These are phyloP conservation scores for Gynandropsis gynandra DNA, from an alignment of 345 rosid species.

Conservation along the genomic window DNA sequence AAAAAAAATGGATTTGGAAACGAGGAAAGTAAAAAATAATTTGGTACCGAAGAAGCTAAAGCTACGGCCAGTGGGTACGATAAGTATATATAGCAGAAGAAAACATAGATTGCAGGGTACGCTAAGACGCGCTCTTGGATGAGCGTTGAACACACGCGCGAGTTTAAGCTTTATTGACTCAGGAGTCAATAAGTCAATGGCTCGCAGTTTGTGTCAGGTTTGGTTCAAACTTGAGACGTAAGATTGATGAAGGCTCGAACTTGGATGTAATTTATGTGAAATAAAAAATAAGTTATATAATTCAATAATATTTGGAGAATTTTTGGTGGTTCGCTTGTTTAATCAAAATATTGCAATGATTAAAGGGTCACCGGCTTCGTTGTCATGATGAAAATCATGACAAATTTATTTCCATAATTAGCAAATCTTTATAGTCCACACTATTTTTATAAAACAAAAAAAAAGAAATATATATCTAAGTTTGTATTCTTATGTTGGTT, in stretches of 20 bases:
- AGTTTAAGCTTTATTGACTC: background rate
- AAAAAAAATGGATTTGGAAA: background rate
- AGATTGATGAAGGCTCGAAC: background rate
- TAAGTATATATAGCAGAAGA: background rate
- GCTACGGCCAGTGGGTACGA: constrained; percentile 4
- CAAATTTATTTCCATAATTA: background rate
- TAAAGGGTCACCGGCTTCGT: background rate
- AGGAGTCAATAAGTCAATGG: constrained; percentile 6
- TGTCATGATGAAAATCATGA: background rate
- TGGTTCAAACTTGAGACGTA: constrained; percentile 6
- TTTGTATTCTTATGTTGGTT: background rate
- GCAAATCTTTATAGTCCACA: constrained; percentile 3
- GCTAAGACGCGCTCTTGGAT: constrained; percentile 1
- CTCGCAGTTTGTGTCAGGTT: constrained; percentile 11
- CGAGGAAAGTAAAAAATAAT: background rate
- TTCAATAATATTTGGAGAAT: constrained; percentile 12
- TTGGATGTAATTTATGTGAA: too few relatives aligned
- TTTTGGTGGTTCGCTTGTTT: background rate
- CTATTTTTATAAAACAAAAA: background rate
- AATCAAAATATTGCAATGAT: background rate
- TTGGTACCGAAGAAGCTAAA: constrained; percentile 11
- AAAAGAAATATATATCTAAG: background rate
- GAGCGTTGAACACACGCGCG: constrained; percentile 24
- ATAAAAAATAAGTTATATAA: too few relatives aligned
- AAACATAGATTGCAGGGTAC: constrained; percentile 8